Evolutionary conservation across 2,329 filamentous ascomycete species (phyloP).

Genomic region (Apiospora malaysiana): DNA sequence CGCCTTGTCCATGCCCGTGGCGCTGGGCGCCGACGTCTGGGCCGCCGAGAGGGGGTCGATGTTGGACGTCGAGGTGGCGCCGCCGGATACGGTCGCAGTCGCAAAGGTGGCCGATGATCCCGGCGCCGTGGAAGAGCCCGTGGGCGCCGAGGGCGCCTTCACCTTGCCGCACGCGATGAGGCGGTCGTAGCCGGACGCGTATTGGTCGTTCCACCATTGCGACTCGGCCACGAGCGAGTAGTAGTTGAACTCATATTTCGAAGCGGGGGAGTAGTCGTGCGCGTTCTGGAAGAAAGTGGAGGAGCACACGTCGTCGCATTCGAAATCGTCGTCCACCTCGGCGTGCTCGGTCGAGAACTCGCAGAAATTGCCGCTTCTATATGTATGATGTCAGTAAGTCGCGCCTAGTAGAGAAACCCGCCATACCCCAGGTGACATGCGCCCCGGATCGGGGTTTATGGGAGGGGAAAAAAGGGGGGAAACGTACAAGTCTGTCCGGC

Average conservation of each 20-base stretch:
- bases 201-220: conserved; percentile 16
- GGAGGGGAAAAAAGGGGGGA: background rate
- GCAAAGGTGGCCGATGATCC: background rate
- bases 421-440: background rate
- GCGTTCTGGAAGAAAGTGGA: conserved; percentile 18
- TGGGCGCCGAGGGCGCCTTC: background rate
- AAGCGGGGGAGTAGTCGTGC: background rate
- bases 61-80: background rate
- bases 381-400: background rate
- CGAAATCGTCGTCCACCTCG: conserved; percentile 1
- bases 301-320: conserved; percentile 14
- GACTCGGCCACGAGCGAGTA: background rate
- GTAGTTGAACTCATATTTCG: background rate
- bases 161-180: conserved; percentile 15
- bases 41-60: conserved; percentile 6
- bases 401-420: too few species aligned
- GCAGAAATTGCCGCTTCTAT: conserved; percentile 12
- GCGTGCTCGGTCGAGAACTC: background rate
- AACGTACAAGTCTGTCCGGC: conserved; percentile 1
- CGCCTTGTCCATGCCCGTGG: conserved; percentile 17
- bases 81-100: background rate
- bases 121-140: background rate
- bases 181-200: conserved; percentile 3
- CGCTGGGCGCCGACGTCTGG: conserved; percentile 6
- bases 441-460: background rate